phyloP scores from a whole-genome alignment of 768 basidiomycete species.

The Calocybe gangraenosa region DNA sequence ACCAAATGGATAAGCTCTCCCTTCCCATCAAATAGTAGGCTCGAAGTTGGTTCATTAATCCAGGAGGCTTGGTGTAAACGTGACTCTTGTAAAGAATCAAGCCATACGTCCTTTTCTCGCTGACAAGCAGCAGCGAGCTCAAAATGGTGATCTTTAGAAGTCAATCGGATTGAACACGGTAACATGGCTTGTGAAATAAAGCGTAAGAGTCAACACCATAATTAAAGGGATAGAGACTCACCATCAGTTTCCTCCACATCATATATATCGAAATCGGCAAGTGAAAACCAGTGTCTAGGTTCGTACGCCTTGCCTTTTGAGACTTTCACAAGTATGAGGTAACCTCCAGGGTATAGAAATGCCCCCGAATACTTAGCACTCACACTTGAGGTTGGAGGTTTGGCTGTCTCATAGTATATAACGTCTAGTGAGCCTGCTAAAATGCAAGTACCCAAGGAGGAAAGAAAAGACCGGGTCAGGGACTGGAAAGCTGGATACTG shows the following conservation, averaged over 20 bases:
- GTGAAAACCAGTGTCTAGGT: constrained; percentile 82
- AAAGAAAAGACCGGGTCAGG: constrained; percentile 54
- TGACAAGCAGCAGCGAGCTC: constrained; percentile 84
- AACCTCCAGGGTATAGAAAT: constrained; percentile 85
- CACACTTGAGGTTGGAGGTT: constrained; percentile 45
- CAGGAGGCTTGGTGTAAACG: constrained; percentile 41
- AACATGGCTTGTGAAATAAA: constrained; percentile 55
- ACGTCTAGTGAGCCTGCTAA: constrained; percentile 88
- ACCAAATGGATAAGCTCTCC: constrained; percentile 31
- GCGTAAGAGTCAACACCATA: constrained; percentile 2
- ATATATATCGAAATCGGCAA: constrained; percentile 66
- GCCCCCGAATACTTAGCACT: constrained; percentile 86
- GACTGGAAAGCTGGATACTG: constrained; percentile 28
- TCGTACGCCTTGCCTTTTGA: constrained; percentile 79
- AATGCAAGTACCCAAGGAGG: constrained; percentile 72
- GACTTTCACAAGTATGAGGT: constrained; percentile 84
- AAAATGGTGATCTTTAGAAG: constrained; percentile 65
- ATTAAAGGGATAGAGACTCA: constrained; percentile 34
- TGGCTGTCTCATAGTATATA: constrained; percentile 58
- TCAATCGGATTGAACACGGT: constrained; percentile 77
- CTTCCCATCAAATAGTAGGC: constrained; percentile 46
- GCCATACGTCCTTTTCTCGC: constrained; percentile 86
- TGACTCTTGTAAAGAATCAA: constrained; percentile 59
- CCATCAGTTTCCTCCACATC: constrained; percentile 73
- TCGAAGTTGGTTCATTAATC: constrained; percentile 61